Evolutionary conservation across 129 eudicot genomes (phyloP).

Genomic region (Scalesia atractyloides): DNA sequence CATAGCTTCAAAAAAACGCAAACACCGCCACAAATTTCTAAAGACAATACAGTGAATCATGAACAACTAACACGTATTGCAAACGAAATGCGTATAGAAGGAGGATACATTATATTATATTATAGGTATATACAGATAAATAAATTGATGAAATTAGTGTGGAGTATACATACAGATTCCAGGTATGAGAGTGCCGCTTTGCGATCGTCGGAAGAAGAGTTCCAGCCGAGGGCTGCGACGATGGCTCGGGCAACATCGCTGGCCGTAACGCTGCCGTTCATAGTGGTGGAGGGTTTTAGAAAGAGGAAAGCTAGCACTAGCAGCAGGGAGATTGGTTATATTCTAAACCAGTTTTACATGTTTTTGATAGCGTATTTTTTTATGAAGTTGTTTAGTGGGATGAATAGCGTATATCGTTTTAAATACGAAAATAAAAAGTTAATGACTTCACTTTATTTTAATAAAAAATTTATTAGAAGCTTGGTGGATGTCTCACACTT

Average conservation of each 20-base stretch:
- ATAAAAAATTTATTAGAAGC: no score
- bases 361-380: not conserved
- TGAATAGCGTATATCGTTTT: not conserved
- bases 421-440: not conserved
- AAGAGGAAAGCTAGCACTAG: slow-evolving; percentile 21
- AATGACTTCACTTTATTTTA: no score
- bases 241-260: slow-evolving; percentile 81
- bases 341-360: slow-evolving; percentile 15
- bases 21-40: not conserved
- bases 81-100: slow-evolving; percentile 1
- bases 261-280: slow-evolving; percentile 48
- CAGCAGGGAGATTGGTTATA: slow-evolving; percentile 4
- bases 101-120: not conserved
- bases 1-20: slow-evolving; percentile 6
- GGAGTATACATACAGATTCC: slow-evolving; percentile 54
- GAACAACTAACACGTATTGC: slow-evolving; percentile 2
- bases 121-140: no score
- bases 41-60: not conserved
- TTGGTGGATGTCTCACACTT: no score
- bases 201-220: slow-evolving; percentile 71
- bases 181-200: slow-evolving; percentile 68
- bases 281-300: slow-evolving; percentile 37
- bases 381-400: not conserved
- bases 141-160: not conserved
- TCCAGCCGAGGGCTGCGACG: slow-evolving; percentile 69